Evolutionary conservation across 768 basidiomycete species (phyloP).

Genomic region (Podaxis sp.): DNA sequence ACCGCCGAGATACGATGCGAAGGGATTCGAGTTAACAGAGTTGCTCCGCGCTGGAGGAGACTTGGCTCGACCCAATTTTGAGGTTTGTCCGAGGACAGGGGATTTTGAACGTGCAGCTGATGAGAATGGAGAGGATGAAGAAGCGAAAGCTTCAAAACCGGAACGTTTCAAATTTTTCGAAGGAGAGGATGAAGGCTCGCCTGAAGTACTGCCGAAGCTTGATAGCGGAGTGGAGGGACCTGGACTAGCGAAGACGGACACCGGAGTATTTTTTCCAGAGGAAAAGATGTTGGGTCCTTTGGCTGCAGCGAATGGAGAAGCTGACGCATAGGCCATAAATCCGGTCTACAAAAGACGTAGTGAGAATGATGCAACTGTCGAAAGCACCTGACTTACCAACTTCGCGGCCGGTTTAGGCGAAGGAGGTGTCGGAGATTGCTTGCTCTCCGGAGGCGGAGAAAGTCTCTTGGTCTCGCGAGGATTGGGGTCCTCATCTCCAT

Average conservation of each 20-base stretch:
- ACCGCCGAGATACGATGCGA: constrained; percentile 55
- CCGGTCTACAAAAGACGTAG: constrained; percentile 42
- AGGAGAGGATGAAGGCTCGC: constrained; percentile 12
- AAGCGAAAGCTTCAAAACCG: constrained; percentile 30
- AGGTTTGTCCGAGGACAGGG: constrained; percentile 39
- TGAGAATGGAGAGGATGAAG: constrained; percentile 26
- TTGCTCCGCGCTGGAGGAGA: constrained; percentile 50
- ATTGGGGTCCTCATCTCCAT: constrained; percentile 57
- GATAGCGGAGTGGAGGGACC: constrained; percentile 15
- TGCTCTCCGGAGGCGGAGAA: constrained; percentile 63
- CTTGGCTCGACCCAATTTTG: constrained; percentile 42
- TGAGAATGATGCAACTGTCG: constrained; percentile 9
- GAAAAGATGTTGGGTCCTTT: constrained; percentile 61
- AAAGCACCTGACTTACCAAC: constrained; percentile 36
- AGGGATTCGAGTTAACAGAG: constrained; percentile 43
- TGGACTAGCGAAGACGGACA: constrained; percentile 11
- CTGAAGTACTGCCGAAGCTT: neutral
- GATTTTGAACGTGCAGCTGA: constrained; percentile 44
- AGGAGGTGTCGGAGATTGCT: constrained; percentile 32
- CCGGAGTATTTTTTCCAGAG: constrained; percentile 30
- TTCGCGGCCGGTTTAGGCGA: constrained; percentile 30
- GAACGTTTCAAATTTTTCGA: constrained; percentile 27
- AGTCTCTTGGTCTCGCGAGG: constrained; percentile 55
- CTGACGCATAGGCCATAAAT: constrained; percentile 78
- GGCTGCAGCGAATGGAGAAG: constrained; percentile 70